These are phyloP conservation scores for Solanum bulbocastanum DNA, from an alignment of 257 asterid genomes.

Conservation along the genomic window DNA sequence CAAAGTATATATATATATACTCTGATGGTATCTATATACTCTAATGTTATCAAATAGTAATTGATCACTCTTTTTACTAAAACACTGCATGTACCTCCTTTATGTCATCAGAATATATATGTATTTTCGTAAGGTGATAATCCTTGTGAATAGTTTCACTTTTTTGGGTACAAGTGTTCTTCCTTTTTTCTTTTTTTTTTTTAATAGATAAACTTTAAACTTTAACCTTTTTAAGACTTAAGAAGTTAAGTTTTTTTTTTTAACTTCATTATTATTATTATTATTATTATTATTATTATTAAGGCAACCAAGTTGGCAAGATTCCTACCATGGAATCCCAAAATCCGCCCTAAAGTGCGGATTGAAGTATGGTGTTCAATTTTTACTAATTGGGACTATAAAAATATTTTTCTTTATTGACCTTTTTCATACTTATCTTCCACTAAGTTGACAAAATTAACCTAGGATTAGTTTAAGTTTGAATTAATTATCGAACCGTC, in stretches of 20 bases:
- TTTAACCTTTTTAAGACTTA: not conserved
- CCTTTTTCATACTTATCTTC: slow-evolving; percentile 11
- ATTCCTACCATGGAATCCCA: slow-evolving; percentile 29
- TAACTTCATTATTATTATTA: no score
- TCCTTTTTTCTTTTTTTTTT: not conserved
- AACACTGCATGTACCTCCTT: not conserved
- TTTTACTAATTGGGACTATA: slow-evolving; percentile 11
- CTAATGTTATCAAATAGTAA: no score
- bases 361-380: not conserved
- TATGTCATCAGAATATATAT: not conserved
- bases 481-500: not conserved
- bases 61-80: not conserved
- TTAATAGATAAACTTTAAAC: not conserved
- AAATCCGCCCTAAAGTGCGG: slow-evolving; percentile 27
- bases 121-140: not conserved
- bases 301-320: not conserved
- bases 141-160: not conserved
- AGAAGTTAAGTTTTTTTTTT: not conserved
- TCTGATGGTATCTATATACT: no score
- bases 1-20: not conserved
- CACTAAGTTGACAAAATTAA: not conserved
- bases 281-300: no score
- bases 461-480: not conserved
- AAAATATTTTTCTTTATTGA: not conserved
- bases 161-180: not conserved